A percentile compares a stretch with the other conserved stretches of the same genome.
Evolutionary conservation across 306 rosid genomes (phyloP).

Genomic region (Rubus parviflorus): DNA sequence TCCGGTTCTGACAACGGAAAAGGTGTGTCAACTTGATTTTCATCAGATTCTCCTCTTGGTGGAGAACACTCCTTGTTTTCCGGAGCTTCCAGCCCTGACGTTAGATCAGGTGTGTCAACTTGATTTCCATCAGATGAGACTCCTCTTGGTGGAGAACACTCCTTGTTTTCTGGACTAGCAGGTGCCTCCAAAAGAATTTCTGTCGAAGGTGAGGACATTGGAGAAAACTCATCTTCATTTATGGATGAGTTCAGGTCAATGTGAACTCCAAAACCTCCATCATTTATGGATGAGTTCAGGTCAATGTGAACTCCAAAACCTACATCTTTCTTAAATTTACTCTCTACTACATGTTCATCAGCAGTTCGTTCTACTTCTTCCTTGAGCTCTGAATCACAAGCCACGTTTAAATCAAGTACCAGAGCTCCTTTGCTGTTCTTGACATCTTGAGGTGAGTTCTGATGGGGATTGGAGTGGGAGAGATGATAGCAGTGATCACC

Average conservation of each 20-base stretch:
- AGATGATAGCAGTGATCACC: conserved; percentile 25
- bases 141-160: conserved; percentile 75
- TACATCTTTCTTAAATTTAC: conserved; percentile 24
- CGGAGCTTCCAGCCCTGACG: conserved; percentile 46
- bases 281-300: conserved; percentile 49
- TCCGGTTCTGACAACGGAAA: conserved; percentile 38
- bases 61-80: conserved; percentile 71
- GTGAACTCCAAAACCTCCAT: conserved; percentile 27
- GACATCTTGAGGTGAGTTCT: conserved; percentile 23
- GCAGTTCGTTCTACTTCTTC: conserved; percentile 20
- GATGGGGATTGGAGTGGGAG: conserved; percentile 25
- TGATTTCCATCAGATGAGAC: conserved; percentile 60
- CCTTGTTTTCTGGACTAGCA: conserved; percentile 68
- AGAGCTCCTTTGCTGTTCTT: conserved; percentile 27
- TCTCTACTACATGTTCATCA: conserved; percentile 32
- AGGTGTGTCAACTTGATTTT: conserved; percentile 42
- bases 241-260: conserved; percentile 65
- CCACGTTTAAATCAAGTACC: conserved; percentile 31
- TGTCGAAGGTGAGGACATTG: conserved; percentile 18
- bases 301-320: conserved; percentile 46
- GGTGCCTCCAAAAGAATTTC: conserved; percentile 63
- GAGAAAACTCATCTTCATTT: conserved; percentile 42
- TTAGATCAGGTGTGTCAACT: conserved; percentile 34
- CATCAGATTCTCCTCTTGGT: conserved; percentile 71
- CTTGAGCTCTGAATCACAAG: conserved; percentile 23